Percentiles rank a stretch among this genome's conserved stretches.
phyloP scores from a whole-genome alignment of 345 rosid species.

The Euphorbia pulcherrima region DNA sequence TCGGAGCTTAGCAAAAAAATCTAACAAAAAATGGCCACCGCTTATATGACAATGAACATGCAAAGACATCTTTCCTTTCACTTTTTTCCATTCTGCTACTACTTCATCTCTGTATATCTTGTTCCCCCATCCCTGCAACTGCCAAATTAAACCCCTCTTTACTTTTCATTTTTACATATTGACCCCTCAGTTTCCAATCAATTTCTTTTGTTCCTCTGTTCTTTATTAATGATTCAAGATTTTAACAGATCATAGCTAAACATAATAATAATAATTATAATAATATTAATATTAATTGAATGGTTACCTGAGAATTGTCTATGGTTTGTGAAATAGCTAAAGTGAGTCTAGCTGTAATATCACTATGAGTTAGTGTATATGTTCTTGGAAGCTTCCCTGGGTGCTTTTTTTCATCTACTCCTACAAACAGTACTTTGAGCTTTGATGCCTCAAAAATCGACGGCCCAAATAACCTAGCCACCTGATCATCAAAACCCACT shows the following conservation, averaged over 20 bases:
- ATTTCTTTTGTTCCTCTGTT: background rate
- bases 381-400: constrained; percentile 90
- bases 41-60: constrained; percentile 98
- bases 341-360: constrained; percentile 76
- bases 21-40: constrained; percentile 84
- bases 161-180: too few relatives aligned
- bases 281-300: background rate
- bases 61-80: constrained; percentile 84
- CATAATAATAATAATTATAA: background rate
- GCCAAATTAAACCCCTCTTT: background rate
- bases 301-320: constrained; percentile 75
- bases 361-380: constrained; percentile 92
- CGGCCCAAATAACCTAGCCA: constrained; percentile 91
- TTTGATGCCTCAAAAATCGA: constrained; percentile 93
- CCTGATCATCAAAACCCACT: constrained; percentile 35
- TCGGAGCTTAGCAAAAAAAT: constrained; percentile 59
- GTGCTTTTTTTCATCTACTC: constrained; percentile 84
- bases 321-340: constrained; percentile 87
- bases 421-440: constrained; percentile 75
- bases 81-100: constrained; percentile 98
- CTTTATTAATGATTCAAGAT: background rate
- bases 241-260: background rate
- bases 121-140: constrained; percentile 95
- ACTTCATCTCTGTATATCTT: constrained; percentile 86
- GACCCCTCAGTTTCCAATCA: too few relatives aligned